These are phyloP conservation scores for Sugiyamaella novakii DNA, from an alignment of 1,139 yeast species.

Conservation along the genomic window DNA sequence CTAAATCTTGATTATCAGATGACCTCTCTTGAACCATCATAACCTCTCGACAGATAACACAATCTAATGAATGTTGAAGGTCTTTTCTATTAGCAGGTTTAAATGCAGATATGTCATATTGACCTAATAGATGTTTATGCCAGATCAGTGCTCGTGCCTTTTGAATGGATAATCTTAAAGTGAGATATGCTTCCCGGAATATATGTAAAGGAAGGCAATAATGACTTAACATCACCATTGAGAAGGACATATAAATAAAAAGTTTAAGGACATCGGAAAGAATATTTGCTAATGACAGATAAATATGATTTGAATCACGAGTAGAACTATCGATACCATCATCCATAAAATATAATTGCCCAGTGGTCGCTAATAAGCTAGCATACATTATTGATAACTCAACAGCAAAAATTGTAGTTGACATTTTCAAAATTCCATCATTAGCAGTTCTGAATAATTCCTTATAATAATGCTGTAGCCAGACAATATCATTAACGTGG, in stretches of 20 bases:
- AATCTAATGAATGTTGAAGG: constrained; percentile 45
- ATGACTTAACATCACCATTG: constrained; percentile 33
- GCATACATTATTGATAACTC: constrained; percentile 31
- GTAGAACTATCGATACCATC: background rate
- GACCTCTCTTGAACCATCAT: constrained; percentile 21
- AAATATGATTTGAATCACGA: constrained; percentile 13
- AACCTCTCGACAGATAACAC: constrained; percentile 61
- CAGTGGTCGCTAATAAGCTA: constrained; percentile 27
- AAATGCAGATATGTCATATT: constrained; percentile 49
- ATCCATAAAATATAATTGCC: constrained; percentile 22
- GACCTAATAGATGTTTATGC: constrained; percentile 27
- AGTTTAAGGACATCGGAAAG: constrained; percentile 29
- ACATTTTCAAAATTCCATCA: constrained; percentile 24
- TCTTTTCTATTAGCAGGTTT: constrained; percentile 55
- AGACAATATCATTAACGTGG: constrained; percentile 33
- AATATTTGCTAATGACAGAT: constrained; percentile 22
- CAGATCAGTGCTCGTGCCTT: constrained; percentile 35
- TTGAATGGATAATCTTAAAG: constrained; percentile 34
- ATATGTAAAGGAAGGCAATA: constrained; percentile 37
- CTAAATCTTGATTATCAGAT: constrained; percentile 11
- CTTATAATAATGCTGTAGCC: constrained; percentile 28
- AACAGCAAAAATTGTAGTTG: constrained; percentile 30
- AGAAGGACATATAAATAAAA: constrained; percentile 31
- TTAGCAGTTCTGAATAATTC: constrained; percentile 20
- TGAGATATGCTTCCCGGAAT: constrained; percentile 35